Percentiles rank a stretch among this genome's conserved stretches.
phyloP scores from a whole-genome alignment of 805 yeast genomes.

The Cyberlindnera bimundalis region DNA sequence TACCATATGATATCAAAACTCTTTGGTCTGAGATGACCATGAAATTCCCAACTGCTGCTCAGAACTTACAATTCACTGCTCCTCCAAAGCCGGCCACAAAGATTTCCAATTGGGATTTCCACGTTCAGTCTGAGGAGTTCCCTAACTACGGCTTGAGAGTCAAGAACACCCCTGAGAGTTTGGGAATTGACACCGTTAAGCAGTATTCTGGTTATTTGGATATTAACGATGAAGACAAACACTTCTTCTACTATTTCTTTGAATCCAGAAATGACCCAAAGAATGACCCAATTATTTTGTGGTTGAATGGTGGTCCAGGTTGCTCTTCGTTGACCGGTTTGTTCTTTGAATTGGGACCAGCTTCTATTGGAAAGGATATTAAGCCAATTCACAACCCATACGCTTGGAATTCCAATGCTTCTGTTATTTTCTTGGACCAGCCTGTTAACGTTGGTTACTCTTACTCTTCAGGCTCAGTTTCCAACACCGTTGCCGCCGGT shows the following conservation, averaged over 20 bases:
- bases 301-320: conserved; percentile 97
- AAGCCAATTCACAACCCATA: conserved; percentile 68
- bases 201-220: conserved; percentile 88
- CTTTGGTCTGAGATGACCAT: conserved; percentile 64
- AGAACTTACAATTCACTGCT: conserved; percentile 46
- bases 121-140: conserved; percentile 35
- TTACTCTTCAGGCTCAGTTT: conserved; percentile 58
- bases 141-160: conserved; percentile 59
- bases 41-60: conserved; percentile 54
- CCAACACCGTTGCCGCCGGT: conserved; percentile 78
- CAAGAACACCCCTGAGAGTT: conserved; percentile 51
- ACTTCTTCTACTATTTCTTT: conserved; percentile 80
- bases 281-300: conserved; percentile 78
- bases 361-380: conserved; percentile 57
- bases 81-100: conserved; percentile 42
- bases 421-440: conserved; percentile 83
- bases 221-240: conserved; percentile 79
- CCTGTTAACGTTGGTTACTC: conserved; percentile 86
- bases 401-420: conserved; percentile 84
- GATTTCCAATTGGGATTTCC: conserved; percentile 34
- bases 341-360: conserved; percentile 84
- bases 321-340: conserved; percentile 87
- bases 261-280: conserved; percentile 87
- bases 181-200: conserved; percentile 78
- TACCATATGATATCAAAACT: conserved; percentile 46